phyloP scores from a whole-genome alignment of 495 filamentous ascomycete species.

The Neurospora cerealis region DNA sequence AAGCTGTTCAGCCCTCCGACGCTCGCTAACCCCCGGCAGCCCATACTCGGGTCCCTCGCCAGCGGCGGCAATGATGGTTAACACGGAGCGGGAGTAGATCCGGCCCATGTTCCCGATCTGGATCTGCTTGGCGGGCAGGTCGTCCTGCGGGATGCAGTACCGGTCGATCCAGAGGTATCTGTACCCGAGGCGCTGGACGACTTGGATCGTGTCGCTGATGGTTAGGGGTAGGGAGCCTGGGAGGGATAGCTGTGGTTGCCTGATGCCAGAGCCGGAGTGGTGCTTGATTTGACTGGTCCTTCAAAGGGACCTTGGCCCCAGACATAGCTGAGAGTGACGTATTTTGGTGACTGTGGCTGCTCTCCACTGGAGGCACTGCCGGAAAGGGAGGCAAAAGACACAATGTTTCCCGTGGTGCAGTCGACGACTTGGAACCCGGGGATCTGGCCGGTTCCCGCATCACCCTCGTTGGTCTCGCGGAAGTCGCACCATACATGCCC shows the following conservation, averaged over 20 bases:
- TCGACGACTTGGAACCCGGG: neutral
- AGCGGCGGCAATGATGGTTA: constrained; percentile 21
- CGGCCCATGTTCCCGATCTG: constrained; percentile 21
- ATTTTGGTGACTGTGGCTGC: neutral
- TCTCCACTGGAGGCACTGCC: neutral
- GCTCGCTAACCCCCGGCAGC: constrained; percentile 21
- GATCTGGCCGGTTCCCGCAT: neutral
- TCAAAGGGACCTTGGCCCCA: neutral
- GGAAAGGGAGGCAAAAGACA: neutral
- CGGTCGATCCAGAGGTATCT: constrained; percentile 14
- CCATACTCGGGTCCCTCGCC: constrained; percentile 16
- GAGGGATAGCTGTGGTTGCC: neutral
- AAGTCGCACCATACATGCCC: neutral
- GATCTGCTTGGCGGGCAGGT: constrained; percentile 8
- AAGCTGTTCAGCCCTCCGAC: neutral
- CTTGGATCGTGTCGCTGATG: neutral
- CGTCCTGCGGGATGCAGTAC: constrained; percentile 16
- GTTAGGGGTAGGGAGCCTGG: neutral
- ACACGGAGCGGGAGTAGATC: constrained; percentile 12
- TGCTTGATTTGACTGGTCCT: neutral
- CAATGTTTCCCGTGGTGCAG: constrained; percentile 1
- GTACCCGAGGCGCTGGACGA: neutral
- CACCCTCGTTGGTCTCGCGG: neutral
- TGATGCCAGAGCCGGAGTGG: too few relatives aligned
- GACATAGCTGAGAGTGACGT: neutral